Conservation (phyloP, 148 eudicot species). For the Vaccinium myrtillus region DNA sequence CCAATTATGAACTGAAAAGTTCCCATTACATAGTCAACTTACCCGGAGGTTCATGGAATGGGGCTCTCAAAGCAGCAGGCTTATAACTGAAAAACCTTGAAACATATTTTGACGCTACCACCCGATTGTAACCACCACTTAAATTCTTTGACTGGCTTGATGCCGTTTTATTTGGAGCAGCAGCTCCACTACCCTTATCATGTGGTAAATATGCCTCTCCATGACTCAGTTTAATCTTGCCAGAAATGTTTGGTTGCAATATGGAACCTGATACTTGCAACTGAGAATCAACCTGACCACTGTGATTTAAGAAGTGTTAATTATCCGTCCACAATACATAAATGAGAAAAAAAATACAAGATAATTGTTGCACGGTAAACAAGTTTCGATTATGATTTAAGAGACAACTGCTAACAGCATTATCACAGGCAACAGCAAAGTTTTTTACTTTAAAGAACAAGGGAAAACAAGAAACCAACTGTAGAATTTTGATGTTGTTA, state of each 20-base stretch:
- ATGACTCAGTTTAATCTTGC: conserved; percentile 86
- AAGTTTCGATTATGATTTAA: background rate
- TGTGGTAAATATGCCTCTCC: conserved; percentile 98
- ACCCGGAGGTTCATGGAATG: conserved; percentile 66
- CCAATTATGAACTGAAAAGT: background rate
- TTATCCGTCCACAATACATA: conserved; percentile 5
- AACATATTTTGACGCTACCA: conserved; percentile 91
- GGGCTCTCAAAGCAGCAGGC: conserved; percentile 56
- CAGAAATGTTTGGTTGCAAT: conserved; percentile 94
- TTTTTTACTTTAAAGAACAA: background rate
- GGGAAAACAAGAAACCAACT: background rate
- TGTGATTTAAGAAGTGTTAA: conserved; percentile 39
- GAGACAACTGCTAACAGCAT: background rate
- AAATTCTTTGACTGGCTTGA: conserved; percentile 58
- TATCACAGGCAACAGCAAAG: conserved; percentile 13
- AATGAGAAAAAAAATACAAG: background rate
- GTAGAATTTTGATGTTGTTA: background rate
- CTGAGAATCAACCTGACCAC: conserved; percentile 98
- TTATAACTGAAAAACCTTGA: conserved; percentile 84
- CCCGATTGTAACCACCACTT: conserved; percentile 63
- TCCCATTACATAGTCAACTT: conserved; percentile 18
- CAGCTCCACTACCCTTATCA: conserved; percentile 94
- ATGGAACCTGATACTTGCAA: conserved; percentile 92
- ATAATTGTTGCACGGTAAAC: background rate
- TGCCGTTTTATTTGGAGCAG: conserved; percentile 63